Percentiles rank a stretch among this genome's conserved stretches.
Evolutionary conservation across 1,284 basidiomycete species (phyloP).

Genomic region (Austroboletus rostrupii): DNA sequence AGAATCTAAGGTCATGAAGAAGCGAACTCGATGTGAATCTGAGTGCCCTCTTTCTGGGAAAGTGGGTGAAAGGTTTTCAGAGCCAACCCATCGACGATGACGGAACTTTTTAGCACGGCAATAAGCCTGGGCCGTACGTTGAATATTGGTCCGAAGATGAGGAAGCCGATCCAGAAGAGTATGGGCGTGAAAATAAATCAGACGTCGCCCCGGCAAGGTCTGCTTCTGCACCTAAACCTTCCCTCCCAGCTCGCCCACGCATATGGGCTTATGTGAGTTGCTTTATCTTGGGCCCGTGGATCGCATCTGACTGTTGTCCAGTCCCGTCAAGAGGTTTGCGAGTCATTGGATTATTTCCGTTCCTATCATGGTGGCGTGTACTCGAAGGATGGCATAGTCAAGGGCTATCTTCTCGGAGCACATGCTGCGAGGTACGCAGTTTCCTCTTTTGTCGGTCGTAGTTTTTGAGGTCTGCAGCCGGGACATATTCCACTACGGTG

Average conservation of each 20-base stretch:
- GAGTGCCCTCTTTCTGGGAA: slow-evolving; percentile 25
- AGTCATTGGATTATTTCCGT: slow-evolving; percentile 69
- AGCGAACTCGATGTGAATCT: slow-evolving; percentile 20
- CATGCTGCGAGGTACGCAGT: slow-evolving; percentile 56
- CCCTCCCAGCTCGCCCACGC: slow-evolving; percentile 38
- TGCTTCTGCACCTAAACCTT: slow-evolving; percentile 24
- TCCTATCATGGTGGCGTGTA: slow-evolving; percentile 78
- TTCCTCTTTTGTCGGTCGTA: not conserved
- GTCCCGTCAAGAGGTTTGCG: slow-evolving; percentile 80
- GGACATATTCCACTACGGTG: slow-evolving; percentile 58
- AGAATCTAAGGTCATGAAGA: slow-evolving; percentile 7
- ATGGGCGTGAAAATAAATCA: slow-evolving; percentile 6
- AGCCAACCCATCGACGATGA: not conserved
- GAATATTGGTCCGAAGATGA: slow-evolving; percentile 23
- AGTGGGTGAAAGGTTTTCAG: not conserved
- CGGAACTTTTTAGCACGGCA: no score
- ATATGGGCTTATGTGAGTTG: slow-evolving; percentile 51
- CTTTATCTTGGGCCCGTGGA: not conserved
- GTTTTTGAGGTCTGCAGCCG: slow-evolving; percentile 42
- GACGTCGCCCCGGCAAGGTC: not conserved
- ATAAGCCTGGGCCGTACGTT: slow-evolving; percentile 1
- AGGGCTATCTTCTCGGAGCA: slow-evolving; percentile 70
- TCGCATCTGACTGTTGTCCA: slow-evolving; percentile 27
- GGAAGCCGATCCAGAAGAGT: slow-evolving; percentile 1
- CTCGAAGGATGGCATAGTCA: slow-evolving; percentile 52